A percentile compares a stretch with the other conserved stretches of the same genome.
phyloP scores from a whole-genome alignment of 139 green algal species.

The Monoraphidium neglectum region DNA sequence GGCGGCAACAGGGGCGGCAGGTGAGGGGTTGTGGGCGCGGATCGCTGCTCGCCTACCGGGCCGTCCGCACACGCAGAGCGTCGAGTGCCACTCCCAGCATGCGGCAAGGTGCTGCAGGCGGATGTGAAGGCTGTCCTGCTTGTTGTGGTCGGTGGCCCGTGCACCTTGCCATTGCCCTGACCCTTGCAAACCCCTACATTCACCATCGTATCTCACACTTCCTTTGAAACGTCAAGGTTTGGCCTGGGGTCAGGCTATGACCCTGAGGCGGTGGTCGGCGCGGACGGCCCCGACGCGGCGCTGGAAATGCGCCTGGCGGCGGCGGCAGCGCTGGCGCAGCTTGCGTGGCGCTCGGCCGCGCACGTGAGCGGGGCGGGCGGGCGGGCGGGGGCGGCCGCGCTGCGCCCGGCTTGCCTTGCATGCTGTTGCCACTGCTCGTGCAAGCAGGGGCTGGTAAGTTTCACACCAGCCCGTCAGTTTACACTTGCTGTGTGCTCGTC shows the following conservation, averaged over 20 bases:
- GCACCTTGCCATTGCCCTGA: no score
- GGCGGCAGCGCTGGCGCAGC: conserved; percentile 34
- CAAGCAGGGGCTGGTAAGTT: no score
- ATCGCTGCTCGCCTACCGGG: no score
- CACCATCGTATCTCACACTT: no score
- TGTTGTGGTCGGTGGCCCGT: neutral
- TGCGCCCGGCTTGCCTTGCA: no score
- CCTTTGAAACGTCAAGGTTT: no score
- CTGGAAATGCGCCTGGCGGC: conserved; percentile 60
- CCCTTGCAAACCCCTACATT: no score
- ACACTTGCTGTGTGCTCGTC: neutral
- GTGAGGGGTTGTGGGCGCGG: no score
- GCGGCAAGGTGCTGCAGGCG: neutral
- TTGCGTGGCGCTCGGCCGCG: conserved; percentile 17
- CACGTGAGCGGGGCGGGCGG: neutral
- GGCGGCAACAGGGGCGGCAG: neutral
- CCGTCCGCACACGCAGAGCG: conserved; percentile 8
- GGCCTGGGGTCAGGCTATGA: neutral
- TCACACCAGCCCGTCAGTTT: no score
- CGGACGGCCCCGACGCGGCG: conserved; percentile 37
- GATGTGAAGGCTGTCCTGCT: neutral
- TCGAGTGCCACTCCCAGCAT: conserved; percentile 2
- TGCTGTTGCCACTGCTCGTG: no score
- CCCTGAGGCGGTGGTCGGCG: conserved; percentile 21
- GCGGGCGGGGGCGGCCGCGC: neutral